Base-by-base conservation (phyloP, 306 rosid genomes). In the Vigna nakashimae region DNA sequence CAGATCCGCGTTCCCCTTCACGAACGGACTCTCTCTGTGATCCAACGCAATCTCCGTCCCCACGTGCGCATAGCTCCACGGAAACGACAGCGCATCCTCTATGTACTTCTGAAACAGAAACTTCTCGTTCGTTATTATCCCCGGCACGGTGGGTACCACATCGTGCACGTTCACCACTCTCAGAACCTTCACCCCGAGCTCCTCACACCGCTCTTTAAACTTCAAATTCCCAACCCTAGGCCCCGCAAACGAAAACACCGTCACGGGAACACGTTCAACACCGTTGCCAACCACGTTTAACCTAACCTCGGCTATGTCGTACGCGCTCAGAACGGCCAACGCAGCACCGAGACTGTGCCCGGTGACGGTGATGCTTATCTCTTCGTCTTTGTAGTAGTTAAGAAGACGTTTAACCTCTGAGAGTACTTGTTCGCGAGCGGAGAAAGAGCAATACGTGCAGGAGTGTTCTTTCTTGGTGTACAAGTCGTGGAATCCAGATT, bases 41-140 rank as follows among this genome's bases (percentile, higher is more conserved):
- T 89, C 91, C 76, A 91, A 28, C 0, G 75, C 84, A 0, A 89
- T 81, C 22, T 88, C 92, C 17, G 46, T 83, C 0, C 97, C 97
- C 20, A 91, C 90, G 38, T 91, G 97, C 0, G 97, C 92, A 57
- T 88, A 91, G 50, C 94, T 89, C 94, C 97, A 91, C 0, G 97
- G 97, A 17, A 91, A 89, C 9, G 81, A 62, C 3, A 89, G 30
- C 0, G 82, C 14, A 7, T 91, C 96, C 11, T 89, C 96, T 0
- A 91, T 51, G 63, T 88, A 89, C 75, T 52, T 91, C 42, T 89
- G 93, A 49, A 88, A 89, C 10, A 65, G 85, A 9, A 83, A 60
- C 74, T 91, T 91, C 81, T 91, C 97, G 30, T 91, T 89, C 0
- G 92, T 78, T 28, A 91, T 75, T 11, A 91, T 76, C 3, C 97